Percentiles rank a stretch among this genome's conserved stretches.
phyloP scores from a whole-genome alignment of 2,329 filamentous ascomycete species.

The Penicillium glabrum region DNA sequence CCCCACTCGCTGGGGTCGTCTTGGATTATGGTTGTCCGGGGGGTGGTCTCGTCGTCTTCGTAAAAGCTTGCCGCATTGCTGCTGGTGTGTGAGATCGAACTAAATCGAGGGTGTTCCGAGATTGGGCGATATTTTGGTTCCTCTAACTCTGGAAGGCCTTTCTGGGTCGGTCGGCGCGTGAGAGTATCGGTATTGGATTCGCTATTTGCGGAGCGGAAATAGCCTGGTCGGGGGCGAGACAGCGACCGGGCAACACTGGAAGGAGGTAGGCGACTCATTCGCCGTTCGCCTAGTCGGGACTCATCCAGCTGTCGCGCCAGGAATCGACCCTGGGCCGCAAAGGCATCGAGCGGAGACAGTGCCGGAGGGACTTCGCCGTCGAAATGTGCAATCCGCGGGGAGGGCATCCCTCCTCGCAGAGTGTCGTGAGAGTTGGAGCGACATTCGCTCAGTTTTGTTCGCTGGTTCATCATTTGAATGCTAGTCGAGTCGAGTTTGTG shows the following conservation, averaged over 20 bases:
- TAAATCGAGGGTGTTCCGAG: slow-evolving; percentile 75
- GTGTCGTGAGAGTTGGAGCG: slow-evolving; percentile 58
- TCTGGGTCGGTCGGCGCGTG: slow-evolving; percentile 41
- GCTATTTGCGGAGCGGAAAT: slow-evolving; percentile 74
- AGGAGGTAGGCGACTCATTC: slow-evolving; percentile 83
- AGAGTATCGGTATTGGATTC: slow-evolving; percentile 33
- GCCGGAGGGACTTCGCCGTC: slow-evolving; percentile 79
- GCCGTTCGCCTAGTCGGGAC: slow-evolving; percentile 68
- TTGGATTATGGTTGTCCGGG: slow-evolving; percentile 22
- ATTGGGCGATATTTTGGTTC: slow-evolving; percentile 58
- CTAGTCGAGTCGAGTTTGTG: not conserved
- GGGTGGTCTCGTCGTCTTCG: slow-evolving; percentile 40
- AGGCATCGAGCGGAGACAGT: slow-evolving; percentile 90
- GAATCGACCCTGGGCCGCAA: slow-evolving; percentile 85
- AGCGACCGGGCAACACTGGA: slow-evolving; percentile 80
- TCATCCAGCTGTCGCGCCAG: slow-evolving; percentile 86
- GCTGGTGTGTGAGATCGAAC: slow-evolving; percentile 51
- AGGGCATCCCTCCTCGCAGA: slow-evolving; percentile 59
- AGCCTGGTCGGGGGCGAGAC: slow-evolving; percentile 73
- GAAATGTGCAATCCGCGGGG: slow-evolving; percentile 70
- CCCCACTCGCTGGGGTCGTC: slow-evolving; percentile 21
- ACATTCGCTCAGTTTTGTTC: slow-evolving; percentile 61
- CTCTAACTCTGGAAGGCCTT: slow-evolving; percentile 39
- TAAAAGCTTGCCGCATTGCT: slow-evolving; percentile 30
- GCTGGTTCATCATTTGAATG: slow-evolving; percentile 25